These are phyloP conservation scores for Bisporella sp. DNA, from an alignment of 2,329 filamentous ascomycete species.

Conservation along the genomic window DNA sequence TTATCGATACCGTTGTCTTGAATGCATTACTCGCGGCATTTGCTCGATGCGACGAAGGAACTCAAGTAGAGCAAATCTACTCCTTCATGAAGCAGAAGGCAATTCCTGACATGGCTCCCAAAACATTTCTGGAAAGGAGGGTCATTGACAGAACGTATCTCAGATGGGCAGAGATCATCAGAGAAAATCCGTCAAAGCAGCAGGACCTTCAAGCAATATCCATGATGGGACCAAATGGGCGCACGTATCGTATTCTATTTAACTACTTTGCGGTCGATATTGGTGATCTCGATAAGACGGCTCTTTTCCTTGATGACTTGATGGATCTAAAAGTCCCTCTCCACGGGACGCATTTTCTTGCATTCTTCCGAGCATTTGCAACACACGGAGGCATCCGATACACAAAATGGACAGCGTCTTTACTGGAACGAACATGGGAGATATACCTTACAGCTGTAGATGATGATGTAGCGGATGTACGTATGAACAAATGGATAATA, in stretches of 20 bases:
- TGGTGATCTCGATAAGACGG: constrained; percentile 67
- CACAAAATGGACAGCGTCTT: constrained; percentile 64
- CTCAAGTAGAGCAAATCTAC: constrained; percentile 75
- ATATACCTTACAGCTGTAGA: constrained; percentile 54
- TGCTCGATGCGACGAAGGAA: constrained; percentile 66
- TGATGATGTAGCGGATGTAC: constrained; percentile 36
- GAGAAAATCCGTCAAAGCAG: constrained; percentile 47
- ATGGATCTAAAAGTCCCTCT: constrained; percentile 57
- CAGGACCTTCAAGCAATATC: constrained; percentile 51
- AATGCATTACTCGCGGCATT: constrained; percentile 82
- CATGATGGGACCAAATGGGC: constrained; percentile 64
- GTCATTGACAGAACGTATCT: constrained; percentile 46
- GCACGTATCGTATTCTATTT: constrained; percentile 75
- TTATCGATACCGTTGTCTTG: constrained; percentile 80
- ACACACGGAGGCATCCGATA: constrained; percentile 59
- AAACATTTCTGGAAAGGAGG: constrained; percentile 27
- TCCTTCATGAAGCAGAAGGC: constrained; percentile 63
- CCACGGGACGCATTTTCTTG: constrained; percentile 70
- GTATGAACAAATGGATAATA: constrained; percentile 53
- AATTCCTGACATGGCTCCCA: constrained; percentile 23
- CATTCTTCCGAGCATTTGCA: constrained; percentile 77
- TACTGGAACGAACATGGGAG: constrained; percentile 62
- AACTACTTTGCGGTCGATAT: constrained; percentile 61
- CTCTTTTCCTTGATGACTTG: constrained; percentile 76
- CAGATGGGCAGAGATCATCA: constrained; percentile 49